Evolutionary conservation across 2,329 filamentous ascomycete genomes (phyloP).

Genomic region (Grosmannia huntii): DNA sequence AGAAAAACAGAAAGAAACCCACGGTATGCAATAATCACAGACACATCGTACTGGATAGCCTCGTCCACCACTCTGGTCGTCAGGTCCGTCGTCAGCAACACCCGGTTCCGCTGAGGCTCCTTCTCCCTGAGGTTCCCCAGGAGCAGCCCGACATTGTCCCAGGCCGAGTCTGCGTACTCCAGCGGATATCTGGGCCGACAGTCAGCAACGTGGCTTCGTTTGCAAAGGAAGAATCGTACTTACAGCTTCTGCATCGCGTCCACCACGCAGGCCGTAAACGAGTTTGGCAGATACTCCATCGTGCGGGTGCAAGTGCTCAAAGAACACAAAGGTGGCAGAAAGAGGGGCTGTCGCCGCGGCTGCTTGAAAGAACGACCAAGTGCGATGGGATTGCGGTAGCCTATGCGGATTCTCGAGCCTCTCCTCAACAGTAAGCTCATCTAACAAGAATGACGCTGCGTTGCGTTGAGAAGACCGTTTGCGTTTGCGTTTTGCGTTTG

Average conservation of each 20-base stretch:
- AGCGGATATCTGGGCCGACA: not conserved
- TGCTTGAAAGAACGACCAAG: too few relatives aligned
- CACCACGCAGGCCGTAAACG: not conserved
- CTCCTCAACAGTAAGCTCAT: too few relatives aligned
- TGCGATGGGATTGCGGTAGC: too few relatives aligned
- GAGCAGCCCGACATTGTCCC: constrained; percentile 93
- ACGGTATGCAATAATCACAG: constrained; percentile 85
- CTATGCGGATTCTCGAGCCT: too few relatives aligned
- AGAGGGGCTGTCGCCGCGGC: not conserved
- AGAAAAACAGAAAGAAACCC: constrained; percentile 15
- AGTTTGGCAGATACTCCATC: not conserved
- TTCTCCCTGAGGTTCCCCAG: constrained; percentile 24
- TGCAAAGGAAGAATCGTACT: not conserved
- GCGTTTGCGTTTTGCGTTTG: too few relatives aligned
- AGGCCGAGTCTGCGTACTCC: constrained; percentile 66
- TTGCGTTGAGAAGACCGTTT: too few relatives aligned
- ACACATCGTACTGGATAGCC: constrained; percentile 63
- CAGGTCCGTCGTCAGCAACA: constrained; percentile 69
- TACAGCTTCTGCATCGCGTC: constrained; percentile 1
- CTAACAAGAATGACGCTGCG: too few relatives aligned
- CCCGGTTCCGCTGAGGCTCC: constrained; percentile 19
- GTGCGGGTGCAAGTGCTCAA: not conserved
- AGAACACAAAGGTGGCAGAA: not conserved
- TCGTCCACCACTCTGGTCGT: constrained; percentile 83
- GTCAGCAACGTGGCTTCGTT: not conserved